Evolutionary conservation across 805 yeast genomes (phyloP), one percentile per base, ranked within the genome.

Genomic region (Myxozyma udenii): DNA sequence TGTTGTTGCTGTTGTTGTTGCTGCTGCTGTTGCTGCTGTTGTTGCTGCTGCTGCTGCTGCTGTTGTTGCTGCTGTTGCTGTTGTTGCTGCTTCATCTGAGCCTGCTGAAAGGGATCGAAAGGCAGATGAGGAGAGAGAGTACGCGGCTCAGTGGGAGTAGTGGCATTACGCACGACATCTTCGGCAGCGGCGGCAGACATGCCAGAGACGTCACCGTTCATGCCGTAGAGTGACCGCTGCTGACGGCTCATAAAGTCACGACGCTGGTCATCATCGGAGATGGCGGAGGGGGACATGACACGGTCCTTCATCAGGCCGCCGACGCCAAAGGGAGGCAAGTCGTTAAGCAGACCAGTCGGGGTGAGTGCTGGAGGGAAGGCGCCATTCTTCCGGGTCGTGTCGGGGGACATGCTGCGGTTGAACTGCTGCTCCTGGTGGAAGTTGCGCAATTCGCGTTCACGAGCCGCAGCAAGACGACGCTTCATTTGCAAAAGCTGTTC

Each of bases 351-450:
- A 26, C 55, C 56, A 1, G 54, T 28, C 18, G 50, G 38, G 5
- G 41, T 32, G 25, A 40, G 23, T 4, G 49, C 49, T 39, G 44
- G 50, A 38, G 35, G 47, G 35, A 16, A 6, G 41, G 47, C 44
- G 23, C 45, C 44, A 48, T 25, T 12, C 33, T 52, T 52, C 24
- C 60, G 57, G 6, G 54, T 18, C 9, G 57, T 48, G 37, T 54
- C 60, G 3, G 60, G 60, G 7, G 60, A 56, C 48, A 51, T 53
- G 46, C 57, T 50, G 37, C 60, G 50, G 33, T 55, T 52, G 44
- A 54, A 50, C 58, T 57, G 61, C 50, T 55, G 60, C 50, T 57
- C 61, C 50, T 58, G 61, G 39, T 56, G 61, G 49, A 32, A 56
- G 49, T 56, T 58, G 43, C 61, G 61, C 22, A 58, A 48, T 32